phyloP scores from a whole-genome alignment of 2,329 filamentous ascomycete species.

The Ascochyta clinopodiicola region DNA sequence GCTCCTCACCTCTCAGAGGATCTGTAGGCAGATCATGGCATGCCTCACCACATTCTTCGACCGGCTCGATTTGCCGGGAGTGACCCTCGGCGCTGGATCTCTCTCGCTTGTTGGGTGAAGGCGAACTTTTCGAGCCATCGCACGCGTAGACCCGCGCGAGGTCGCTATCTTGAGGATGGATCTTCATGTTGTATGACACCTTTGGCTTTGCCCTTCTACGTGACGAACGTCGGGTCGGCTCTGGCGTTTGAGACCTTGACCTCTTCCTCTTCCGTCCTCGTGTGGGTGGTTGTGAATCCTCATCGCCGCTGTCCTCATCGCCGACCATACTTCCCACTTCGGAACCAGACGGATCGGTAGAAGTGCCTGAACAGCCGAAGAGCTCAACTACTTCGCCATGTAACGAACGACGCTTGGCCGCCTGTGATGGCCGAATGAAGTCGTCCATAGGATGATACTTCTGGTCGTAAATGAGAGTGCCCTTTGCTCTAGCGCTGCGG shows the following conservation, averaged over 20 bases:
- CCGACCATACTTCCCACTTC: background rate
- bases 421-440: conserved; percentile 32
- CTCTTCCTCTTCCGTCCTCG: conserved; percentile 21
- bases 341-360: conserved; percentile 1
- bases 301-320: conserved; percentile 15
- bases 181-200: conserved; percentile 32
- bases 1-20: background rate
- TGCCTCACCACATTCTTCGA: background rate
- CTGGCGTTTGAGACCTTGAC: background rate
- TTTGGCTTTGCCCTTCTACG: conserved; percentile 26
- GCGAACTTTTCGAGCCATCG: conserved; percentile 8
- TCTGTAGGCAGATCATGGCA: background rate
- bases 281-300: background rate
- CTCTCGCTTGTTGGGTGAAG: conserved; percentile 2
- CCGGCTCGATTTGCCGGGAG: no score
- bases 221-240: conserved; percentile 32
- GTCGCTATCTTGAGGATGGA: conserved; percentile 40
- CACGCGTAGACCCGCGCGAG: conserved; percentile 14
- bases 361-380: conserved; percentile 5
- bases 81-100: background rate
- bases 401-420: conserved; percentile 34
- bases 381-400: conserved; percentile 23
- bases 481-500: conserved; percentile 13
- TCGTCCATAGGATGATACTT: conserved; percentile 47
- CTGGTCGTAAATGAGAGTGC: conserved; percentile 37